Evolutionary conservation across 148 eudicot genomes (phyloP).

Genomic region (Spergularia bocconei): DNA sequence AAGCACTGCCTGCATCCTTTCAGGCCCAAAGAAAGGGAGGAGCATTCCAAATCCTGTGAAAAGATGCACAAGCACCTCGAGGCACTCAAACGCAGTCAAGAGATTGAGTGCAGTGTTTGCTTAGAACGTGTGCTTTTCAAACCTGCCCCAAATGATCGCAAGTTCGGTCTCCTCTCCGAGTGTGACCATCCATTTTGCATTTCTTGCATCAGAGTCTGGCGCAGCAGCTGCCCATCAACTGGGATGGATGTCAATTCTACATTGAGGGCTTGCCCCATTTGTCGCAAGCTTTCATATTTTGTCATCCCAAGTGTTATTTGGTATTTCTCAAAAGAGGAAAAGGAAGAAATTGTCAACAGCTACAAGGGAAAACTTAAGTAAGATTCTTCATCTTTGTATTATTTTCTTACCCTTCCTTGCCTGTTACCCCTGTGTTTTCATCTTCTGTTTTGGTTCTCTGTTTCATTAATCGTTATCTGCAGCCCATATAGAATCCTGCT

Average conservation of each 20-base stretch:
- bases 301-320: slow-evolving; percentile 98
- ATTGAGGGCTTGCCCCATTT: slow-evolving; percentile 90
- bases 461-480: too few relatives aligned
- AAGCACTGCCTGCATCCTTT: slow-evolving; percentile 87
- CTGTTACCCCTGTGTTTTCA: not conserved
- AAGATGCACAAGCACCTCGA: slow-evolving; percentile 72
- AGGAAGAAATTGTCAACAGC: slow-evolving; percentile 70
- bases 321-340: slow-evolving; percentile 80
- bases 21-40: slow-evolving; percentile 76
- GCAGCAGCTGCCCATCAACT: slow-evolving; percentile 76
- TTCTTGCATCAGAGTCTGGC: slow-evolving; percentile 89
- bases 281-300: slow-evolving; percentile 90
- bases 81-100: slow-evolving; percentile 77
- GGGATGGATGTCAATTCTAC: slow-evolving; percentile 95
- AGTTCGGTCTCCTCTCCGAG: slow-evolving; percentile 89
- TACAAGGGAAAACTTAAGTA: slow-evolving; percentile 89
- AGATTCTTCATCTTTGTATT: slow-evolving; percentile 15
- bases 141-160: slow-evolving; percentile 58
- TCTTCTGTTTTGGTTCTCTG: not conserved
- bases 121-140: slow-evolving; percentile 88
- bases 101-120: slow-evolving; percentile 95
- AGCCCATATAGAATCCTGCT: too few relatives aligned
- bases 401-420: not conserved
- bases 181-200: slow-evolving; percentile 97
- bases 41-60: slow-evolving; percentile 61